Percentiles rank a stretch among this genome's conserved stretches.
These are phyloP conservation scores for Leptographium wingfieldii DNA, from an alignment of 2,329 filamentous ascomycete genomes.

Conservation along the genomic window DNA sequence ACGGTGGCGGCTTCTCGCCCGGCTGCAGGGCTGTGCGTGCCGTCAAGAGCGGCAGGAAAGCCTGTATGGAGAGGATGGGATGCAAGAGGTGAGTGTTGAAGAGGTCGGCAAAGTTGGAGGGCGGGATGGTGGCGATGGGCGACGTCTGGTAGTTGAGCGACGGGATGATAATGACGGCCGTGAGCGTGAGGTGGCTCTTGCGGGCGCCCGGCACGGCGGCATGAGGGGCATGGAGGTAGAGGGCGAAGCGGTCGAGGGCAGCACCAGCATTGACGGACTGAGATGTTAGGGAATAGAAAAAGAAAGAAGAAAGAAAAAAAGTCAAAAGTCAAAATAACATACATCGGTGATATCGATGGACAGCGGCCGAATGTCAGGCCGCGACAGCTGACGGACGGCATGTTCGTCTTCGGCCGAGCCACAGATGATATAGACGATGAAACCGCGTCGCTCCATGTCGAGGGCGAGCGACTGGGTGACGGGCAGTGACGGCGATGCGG, in stretches of 20 bases:
- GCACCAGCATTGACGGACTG: conserved; percentile 56
- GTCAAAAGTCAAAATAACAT: conserved; percentile 18
- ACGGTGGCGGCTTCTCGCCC: conserved; percentile 16
- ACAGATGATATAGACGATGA: conserved; percentile 85
- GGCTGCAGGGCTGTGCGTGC: conserved; percentile 36
- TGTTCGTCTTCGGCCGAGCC: conserved; percentile 76
- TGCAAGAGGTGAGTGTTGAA: conserved; percentile 87
- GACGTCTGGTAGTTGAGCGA: conserved; percentile 69
- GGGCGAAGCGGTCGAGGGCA: conserved; percentile 59
- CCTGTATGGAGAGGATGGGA: conserved; percentile 77
- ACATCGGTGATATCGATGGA: conserved; percentile 74
- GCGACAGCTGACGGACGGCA: conserved; percentile 60
- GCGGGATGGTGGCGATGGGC: conserved; percentile 72
- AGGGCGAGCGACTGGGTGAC: conserved; percentile 71
- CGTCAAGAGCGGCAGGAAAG: conserved; percentile 71
- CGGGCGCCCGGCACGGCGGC: conserved; percentile 63
- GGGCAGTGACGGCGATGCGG: conserved; percentile 75
- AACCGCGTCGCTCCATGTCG: conserved; percentile 82
- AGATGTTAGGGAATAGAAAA: conserved; percentile 2
- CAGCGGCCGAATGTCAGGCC: conserved; percentile 70
- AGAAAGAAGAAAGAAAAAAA: not conserved
- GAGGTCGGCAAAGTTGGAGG: conserved; percentile 75
- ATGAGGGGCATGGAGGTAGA: conserved; percentile 62
- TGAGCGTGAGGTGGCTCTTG: conserved; percentile 62
- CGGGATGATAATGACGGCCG: conserved; percentile 73